These are phyloP conservation scores for Galerina marginata DNA, from an alignment of 768 basidiomycete genomes.

Conservation along the genomic window DNA sequence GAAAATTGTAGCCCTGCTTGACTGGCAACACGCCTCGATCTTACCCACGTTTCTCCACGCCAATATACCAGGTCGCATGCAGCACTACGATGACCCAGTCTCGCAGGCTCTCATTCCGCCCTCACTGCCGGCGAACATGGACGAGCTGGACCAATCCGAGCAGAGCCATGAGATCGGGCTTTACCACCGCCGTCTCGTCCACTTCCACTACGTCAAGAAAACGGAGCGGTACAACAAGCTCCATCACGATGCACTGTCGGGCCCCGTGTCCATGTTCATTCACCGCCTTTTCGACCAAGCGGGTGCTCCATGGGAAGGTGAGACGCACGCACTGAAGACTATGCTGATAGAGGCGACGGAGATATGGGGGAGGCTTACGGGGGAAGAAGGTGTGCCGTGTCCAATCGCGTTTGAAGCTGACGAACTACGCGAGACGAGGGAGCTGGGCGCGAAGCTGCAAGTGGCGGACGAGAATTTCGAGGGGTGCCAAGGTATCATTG, in stretches of 20 bases:
- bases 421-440: slow-evolving; percentile 45
- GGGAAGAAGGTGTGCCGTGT: slow-evolving; percentile 41
- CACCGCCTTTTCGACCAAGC: slow-evolving; percentile 50
- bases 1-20: slow-evolving; percentile 49
- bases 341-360: slow-evolving; percentile 49
- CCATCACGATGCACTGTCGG: slow-evolving; percentile 46
- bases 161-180: slow-evolving; percentile 35
- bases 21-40: slow-evolving; percentile 64
- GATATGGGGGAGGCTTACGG: slow-evolving; percentile 47
- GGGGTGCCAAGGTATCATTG: slow-evolving; percentile 7
- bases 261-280: slow-evolving; percentile 41
- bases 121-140: slow-evolving; percentile 47
- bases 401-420: slow-evolving; percentile 52
- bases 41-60: slow-evolving; percentile 57
- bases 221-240: slow-evolving; percentile 51
- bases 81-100: slow-evolving; percentile 52
- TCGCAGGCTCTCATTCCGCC: slow-evolving; percentile 47
- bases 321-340: slow-evolving; percentile 52
- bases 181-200: slow-evolving; percentile 54
- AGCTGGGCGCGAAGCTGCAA: slow-evolving; percentile 10
- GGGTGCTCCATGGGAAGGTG: slow-evolving; percentile 55
- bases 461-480: slow-evolving; percentile 9
- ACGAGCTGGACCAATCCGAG: slow-evolving; percentile 46
- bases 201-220: slow-evolving; percentile 54
- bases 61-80: slow-evolving; percentile 46